Conservation (phyloP, 805 yeast species). For the Ogataea paraovalis region DNA sequence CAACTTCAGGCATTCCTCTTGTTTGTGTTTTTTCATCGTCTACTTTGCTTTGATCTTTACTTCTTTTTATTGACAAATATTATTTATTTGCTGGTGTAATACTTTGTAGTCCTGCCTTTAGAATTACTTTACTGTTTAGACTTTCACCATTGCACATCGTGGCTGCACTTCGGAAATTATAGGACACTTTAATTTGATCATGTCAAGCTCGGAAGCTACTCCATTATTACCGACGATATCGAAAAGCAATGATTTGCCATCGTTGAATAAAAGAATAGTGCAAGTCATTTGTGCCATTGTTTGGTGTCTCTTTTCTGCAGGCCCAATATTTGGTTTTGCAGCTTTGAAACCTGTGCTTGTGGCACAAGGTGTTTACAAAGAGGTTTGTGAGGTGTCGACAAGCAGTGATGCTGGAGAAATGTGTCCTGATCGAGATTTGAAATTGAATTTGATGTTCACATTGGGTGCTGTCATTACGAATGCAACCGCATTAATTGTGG, state of each 20-base stretch:
- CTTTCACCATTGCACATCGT: too few relatives aligned
- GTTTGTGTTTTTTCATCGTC: too few relatives aligned
- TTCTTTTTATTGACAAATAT: neutral
- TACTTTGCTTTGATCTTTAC: neutral
- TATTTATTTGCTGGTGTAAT: too few relatives aligned
- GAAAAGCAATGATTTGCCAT: conserved; percentile 16
- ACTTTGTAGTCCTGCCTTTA: neutral
- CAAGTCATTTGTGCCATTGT: conserved; percentile 71
- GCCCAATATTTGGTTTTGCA: conserved; percentile 93
- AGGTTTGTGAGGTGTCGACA: conserved; percentile 43
- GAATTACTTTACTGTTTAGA: neutral
- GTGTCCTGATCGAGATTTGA: conserved; percentile 78
- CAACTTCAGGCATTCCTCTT: too few relatives aligned
- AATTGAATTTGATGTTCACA: conserved; percentile 78
- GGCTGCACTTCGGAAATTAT: too few relatives aligned
- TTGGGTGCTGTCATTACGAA: conserved; percentile 85
- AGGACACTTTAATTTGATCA: conserved; percentile 1
- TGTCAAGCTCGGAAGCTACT: conserved; percentile 21
- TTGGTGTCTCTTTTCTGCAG: conserved; percentile 92
- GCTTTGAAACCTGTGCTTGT: conserved; percentile 84
- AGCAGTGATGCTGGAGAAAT: conserved; percentile 9
- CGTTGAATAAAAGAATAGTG: conserved; percentile 31
- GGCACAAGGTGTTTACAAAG: conserved; percentile 69
- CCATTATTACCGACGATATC: conserved; percentile 18
- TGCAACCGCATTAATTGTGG: conserved; percentile 77